These are phyloP conservation scores for Zymoseptoria tritici DNA, from an alignment of 2,329 filamentous ascomycete species.

Conservation along the genomic window DNA sequence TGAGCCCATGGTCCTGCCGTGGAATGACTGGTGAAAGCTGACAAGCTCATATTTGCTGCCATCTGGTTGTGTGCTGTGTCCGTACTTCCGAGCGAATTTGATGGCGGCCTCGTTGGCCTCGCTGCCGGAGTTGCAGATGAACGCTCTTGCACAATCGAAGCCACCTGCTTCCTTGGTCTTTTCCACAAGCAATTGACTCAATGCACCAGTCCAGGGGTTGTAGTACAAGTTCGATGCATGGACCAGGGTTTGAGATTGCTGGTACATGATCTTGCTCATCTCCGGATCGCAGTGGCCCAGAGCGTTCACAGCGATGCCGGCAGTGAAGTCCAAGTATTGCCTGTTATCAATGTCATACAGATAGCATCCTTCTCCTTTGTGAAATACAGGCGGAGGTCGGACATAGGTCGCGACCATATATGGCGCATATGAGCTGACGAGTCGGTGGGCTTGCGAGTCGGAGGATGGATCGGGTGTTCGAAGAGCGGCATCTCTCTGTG, in stretches of 20 bases:
- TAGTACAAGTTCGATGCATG: constrained; percentile 96
- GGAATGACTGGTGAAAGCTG: constrained; percentile 87
- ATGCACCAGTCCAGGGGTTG: constrained; percentile 86
- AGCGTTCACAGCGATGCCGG: constrained; percentile 90
- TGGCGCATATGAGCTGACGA: constrained; percentile 67
- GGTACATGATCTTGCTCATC: constrained; percentile 63
- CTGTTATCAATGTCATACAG: constrained; percentile 85
- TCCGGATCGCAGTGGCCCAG: constrained; percentile 84
- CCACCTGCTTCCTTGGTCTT: constrained; percentile 70
- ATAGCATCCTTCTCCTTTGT: constrained; percentile 77
- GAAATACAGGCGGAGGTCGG: constrained; percentile 81
- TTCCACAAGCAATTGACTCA: constrained; percentile 78
- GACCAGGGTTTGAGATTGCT: constrained; percentile 63
- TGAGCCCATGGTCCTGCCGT: constrained; percentile 91
- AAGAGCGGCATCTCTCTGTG: constrained; percentile 43
- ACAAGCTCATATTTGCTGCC: constrained; percentile 70
- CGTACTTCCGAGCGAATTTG: constrained; percentile 91
- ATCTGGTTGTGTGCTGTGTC: constrained; percentile 47
- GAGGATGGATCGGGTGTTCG: constrained; percentile 65
- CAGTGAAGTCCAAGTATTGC: constrained; percentile 88
- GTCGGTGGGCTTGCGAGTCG: constrained; percentile 65
- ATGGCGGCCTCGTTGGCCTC: constrained; percentile 97
- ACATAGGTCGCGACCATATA: constrained; percentile 97
- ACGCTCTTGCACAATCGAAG: constrained; percentile 74
- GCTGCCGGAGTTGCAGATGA: constrained; percentile 92